Percentiles rank a stretch among this genome's conserved stretches.
These are phyloP conservation scores for Rhamnella rubrinervis DNA, from an alignment of 331 rosid species.

Conservation along the genomic window DNA sequence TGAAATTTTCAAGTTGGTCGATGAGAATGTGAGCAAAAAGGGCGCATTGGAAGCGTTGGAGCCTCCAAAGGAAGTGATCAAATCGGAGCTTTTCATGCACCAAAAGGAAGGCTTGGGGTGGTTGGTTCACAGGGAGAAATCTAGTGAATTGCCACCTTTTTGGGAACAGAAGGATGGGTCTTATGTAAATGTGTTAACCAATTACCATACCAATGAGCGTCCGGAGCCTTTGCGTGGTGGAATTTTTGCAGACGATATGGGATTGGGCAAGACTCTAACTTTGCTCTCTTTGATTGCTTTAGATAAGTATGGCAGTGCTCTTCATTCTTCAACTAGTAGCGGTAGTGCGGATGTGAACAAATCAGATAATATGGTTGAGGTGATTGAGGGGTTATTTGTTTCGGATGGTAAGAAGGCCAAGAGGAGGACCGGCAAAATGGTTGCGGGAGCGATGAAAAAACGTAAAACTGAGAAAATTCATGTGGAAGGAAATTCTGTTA, in stretches of 20 bases:
- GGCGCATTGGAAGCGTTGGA: conserved; percentile 24
- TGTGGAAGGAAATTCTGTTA: conserved; percentile 15
- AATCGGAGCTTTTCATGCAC: conserved; percentile 50
- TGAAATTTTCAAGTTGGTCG: conserved; percentile 50
- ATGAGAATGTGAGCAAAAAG: conserved; percentile 28
- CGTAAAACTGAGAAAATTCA: conserved; percentile 17
- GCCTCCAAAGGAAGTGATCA: conserved; percentile 40
- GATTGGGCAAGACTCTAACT: conserved; percentile 71
- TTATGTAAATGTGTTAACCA: conserved; percentile 49
- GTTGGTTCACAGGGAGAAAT: conserved; percentile 50
- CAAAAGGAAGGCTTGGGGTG: conserved; percentile 69
- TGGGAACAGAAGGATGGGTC: conserved; percentile 49
- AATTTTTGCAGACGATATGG: conserved; percentile 65
- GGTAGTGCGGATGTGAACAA: conserved; percentile 18
- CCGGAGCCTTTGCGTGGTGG: conserved; percentile 73
- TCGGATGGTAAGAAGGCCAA: conserved; percentile 31
- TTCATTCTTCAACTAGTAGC: background rate
- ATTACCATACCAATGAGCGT: conserved; percentile 30
- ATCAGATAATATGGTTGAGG: conserved; percentile 24
- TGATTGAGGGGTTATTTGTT: conserved; percentile 14
- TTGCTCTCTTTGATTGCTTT: conserved; percentile 55
- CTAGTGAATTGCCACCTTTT: conserved; percentile 55
- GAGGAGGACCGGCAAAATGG: conserved; percentile 28
- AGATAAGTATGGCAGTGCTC: conserved; percentile 35
- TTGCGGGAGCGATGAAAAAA: conserved; percentile 20